Evolutionary conservation across 768 basidiomycete species (phyloP).

Genomic region (Clavulina sp.): DNA sequence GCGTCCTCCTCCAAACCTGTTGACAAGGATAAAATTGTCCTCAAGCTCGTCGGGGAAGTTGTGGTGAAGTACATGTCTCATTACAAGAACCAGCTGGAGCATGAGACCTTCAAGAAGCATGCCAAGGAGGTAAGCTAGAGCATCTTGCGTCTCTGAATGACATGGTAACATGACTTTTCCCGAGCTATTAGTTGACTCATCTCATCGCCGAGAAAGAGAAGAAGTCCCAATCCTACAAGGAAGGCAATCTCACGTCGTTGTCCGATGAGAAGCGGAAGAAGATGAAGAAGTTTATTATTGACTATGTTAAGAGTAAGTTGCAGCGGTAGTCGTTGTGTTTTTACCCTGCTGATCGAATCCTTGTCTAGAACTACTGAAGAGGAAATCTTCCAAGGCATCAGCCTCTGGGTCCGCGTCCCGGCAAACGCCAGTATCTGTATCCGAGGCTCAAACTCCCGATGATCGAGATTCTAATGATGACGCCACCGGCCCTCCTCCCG

Average conservation of each 20-base stretch:
- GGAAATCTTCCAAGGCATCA: background rate
- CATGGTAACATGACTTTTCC: conserved; percentile 2
- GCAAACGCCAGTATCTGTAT: too few species aligned
- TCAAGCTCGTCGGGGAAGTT: conserved; percentile 70
- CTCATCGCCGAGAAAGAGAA: conserved; percentile 91
- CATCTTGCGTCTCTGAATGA: background rate
- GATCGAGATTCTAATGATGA: too few species aligned
- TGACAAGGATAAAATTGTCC: conserved; percentile 51
- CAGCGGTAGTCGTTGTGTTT: too few species aligned
- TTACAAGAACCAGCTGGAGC: conserved; percentile 54
- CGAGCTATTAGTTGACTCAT: conserved; percentile 48
- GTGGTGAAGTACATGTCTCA: conserved; percentile 92
- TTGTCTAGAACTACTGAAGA: background rate
- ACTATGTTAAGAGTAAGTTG: conserved; percentile 47
- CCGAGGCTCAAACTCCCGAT: too few species aligned
- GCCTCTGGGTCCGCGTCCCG: too few species aligned
- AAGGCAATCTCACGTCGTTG: conserved; percentile 53
- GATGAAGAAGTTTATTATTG: conserved; percentile 86
- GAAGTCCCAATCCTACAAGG: conserved; percentile 62
- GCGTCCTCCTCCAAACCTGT: background rate
- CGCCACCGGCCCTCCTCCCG: too few species aligned
- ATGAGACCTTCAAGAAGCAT: conserved; percentile 81
- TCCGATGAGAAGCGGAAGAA: conserved; percentile 76
- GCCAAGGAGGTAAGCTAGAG: conserved; percentile 64
- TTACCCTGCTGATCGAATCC: conserved; percentile 5